Evolutionary conservation across 1,284 basidiomycete genomes (phyloP).

Genomic region (Ceratobasidium theobromae): DNA sequence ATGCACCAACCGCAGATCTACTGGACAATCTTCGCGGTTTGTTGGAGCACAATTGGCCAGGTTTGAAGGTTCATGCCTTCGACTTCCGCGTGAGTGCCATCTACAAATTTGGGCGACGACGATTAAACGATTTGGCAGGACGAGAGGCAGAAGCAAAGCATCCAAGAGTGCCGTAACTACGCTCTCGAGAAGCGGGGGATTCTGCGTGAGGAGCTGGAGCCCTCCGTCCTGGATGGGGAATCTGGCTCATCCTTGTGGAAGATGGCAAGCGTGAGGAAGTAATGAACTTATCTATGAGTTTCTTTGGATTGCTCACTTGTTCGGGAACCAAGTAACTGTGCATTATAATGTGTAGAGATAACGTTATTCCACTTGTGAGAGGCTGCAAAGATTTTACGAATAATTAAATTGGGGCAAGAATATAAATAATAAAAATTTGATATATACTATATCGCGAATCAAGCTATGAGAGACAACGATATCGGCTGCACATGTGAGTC

Average conservation of each 20-base stretch:
- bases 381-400: too few species aligned
- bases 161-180: slow-evolving; percentile 20
- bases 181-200: slow-evolving; percentile 18
- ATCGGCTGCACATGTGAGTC: not conserved
- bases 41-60: slow-evolving; percentile 14
- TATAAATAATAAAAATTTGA: too few species aligned
- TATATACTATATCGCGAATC: too few species aligned
- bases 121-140: not conserved
- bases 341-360: not conserved
- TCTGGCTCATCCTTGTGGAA: slow-evolving; percentile 13
- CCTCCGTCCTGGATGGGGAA: slow-evolving; percentile 9
- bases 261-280: slow-evolving; percentile 22
- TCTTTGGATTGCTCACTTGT: not conserved
- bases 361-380: too few species aligned
- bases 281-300: not conserved
- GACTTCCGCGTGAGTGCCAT: slow-evolving; percentile 7
- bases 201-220: slow-evolving; percentile 18
- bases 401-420: too few species aligned
- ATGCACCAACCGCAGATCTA: slow-evolving; percentile 6
- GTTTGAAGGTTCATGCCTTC: not conserved
- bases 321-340: not conserved
- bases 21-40: not conserved
- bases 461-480: not conserved
- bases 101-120: too few species aligned
- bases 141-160: slow-evolving; percentile 13